phyloP scores from a whole-genome alignment of 2,329 filamentous ascomycete species.

The Colletotrichum siamense region DNA sequence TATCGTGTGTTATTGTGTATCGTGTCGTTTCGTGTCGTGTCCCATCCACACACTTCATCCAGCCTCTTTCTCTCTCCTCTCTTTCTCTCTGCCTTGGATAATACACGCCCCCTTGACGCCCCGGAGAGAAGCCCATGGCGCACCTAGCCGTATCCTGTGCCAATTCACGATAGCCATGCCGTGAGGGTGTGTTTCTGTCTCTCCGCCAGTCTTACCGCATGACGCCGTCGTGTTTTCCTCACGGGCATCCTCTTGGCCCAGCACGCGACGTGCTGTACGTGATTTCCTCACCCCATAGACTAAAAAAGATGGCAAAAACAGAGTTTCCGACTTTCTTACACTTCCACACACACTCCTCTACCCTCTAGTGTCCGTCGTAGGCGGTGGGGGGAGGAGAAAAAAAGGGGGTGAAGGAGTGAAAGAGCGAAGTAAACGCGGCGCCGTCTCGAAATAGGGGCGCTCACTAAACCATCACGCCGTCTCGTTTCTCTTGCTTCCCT shows the following conservation, averaged over 20 bases:
- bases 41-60: not conserved
- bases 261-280: not conserved
- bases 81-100: not conserved
- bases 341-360: not conserved
- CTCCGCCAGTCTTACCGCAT: slow-evolving; percentile 17
- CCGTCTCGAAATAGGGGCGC: not conserved
- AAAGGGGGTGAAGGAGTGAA: not conserved
- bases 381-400: not conserved
- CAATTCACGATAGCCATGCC: not conserved
- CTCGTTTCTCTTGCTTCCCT: not conserved
- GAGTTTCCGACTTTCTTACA: not conserved
- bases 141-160: not conserved
- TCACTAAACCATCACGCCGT: not conserved
- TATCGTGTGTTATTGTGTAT: not conserved
- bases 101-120: not conserved
- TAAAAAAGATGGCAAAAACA: not conserved
- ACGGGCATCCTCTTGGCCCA: not conserved
- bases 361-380: not conserved
- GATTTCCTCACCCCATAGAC: not conserved
- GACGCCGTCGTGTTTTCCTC: slow-evolving; percentile 3
- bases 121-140: not conserved
- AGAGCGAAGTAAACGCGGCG: not conserved
- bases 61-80: not conserved
- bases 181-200: not conserved
- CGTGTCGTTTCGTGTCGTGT: not conserved